Conservation (phyloP, 2,329 filamentous ascomycete genomes). For the Neurospora crassa region DNA sequence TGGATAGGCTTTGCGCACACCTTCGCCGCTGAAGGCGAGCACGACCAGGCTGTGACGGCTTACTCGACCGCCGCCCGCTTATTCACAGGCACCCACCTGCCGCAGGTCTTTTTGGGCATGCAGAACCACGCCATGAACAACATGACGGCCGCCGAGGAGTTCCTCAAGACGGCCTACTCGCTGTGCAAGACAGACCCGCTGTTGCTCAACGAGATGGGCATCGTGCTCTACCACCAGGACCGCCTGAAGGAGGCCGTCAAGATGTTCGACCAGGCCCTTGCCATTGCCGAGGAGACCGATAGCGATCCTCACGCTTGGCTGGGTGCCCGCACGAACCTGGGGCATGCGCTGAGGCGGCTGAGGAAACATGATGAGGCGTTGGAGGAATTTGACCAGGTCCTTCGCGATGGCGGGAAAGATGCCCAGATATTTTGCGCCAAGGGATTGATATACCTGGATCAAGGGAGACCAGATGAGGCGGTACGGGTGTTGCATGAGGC, state of each 20-base stretch:
- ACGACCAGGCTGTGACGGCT: constrained; percentile 95
- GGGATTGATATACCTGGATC: constrained; percentile 73
- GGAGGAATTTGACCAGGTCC: constrained; percentile 75
- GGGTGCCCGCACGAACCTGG: constrained; percentile 78
- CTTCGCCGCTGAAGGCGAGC: constrained; percentile 93
- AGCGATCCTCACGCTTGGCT: constrained; percentile 77
- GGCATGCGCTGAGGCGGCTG: constrained; percentile 71
- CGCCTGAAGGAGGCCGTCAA: constrained; percentile 64
- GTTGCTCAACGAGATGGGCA: constrained; percentile 88
- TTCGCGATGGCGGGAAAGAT: constrained; percentile 73
- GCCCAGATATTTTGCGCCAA: constrained; percentile 72
- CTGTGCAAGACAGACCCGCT: constrained; percentile 80
- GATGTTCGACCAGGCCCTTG: constrained; percentile 69
- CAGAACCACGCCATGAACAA: constrained; percentile 96
- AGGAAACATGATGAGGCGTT: constrained; percentile 63
- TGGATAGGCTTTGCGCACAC: constrained; percentile 99
- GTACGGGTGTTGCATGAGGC: constrained; percentile 78
- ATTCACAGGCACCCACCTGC: constrained; percentile 94
- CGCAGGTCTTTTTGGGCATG: constrained; percentile 95
- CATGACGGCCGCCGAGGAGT: constrained; percentile 86
- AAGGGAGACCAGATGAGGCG: constrained; percentile 65
- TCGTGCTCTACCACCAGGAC: constrained; percentile 91
- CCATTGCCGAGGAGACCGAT: constrained; percentile 69
- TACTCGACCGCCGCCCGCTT: constrained; percentile 91
- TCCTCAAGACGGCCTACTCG: constrained; percentile 78